phyloP scores from a whole-genome alignment of 2,329 filamentous ascomycete species.

The Dryadomyces quercivorus region DNA sequence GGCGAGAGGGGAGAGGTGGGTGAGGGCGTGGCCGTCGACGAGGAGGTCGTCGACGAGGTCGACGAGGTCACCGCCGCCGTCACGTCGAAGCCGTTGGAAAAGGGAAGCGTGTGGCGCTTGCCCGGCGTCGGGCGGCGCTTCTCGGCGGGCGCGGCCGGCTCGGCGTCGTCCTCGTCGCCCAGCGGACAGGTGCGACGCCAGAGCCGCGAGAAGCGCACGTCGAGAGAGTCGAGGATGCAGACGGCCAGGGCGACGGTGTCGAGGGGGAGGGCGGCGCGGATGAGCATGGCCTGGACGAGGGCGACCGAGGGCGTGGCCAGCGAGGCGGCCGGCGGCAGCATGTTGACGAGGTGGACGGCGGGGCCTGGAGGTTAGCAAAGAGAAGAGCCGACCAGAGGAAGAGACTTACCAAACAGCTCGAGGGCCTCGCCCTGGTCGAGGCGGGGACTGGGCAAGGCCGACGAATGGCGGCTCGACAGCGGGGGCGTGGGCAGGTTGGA shows the following conservation, averaged over 20 bases:
- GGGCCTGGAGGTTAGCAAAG: slow-evolving; percentile 33
- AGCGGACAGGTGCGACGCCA: slow-evolving; percentile 51
- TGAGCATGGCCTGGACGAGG: slow-evolving; percentile 48
- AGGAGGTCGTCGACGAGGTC: slow-evolving; percentile 9
- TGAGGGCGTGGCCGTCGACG: slow-evolving; percentile 7
- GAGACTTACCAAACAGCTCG: slow-evolving; percentile 21
- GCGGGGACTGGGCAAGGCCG: slow-evolving; percentile 30
- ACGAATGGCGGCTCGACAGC: slow-evolving; percentile 36
- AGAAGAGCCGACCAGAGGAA: not conserved
- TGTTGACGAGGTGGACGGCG: slow-evolving; percentile 53
- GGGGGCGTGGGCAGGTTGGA: slow-evolving; percentile 58
- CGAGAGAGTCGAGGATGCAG: slow-evolving; percentile 54
- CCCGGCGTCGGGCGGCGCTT: not conserved
- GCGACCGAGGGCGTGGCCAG: slow-evolving; percentile 44
- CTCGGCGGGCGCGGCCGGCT: not conserved
- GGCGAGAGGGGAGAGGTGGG: slow-evolving; percentile 14
- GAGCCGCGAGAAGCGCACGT: slow-evolving; percentile 46
- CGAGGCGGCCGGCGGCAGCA: slow-evolving; percentile 52
- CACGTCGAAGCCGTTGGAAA: not conserved
- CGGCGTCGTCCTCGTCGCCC: not conserved
- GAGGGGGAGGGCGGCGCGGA: slow-evolving; percentile 42
- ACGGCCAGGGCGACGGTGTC: slow-evolving; percentile 53
- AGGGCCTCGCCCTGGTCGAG: slow-evolving; percentile 1
- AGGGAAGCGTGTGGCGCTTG: slow-evolving; percentile 35
- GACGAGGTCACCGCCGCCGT: too few relatives aligned